These are phyloP conservation scores for Metschnikowia arizonensis DNA, from an alignment of 805 yeast species.

Conservation along the genomic window DNA sequence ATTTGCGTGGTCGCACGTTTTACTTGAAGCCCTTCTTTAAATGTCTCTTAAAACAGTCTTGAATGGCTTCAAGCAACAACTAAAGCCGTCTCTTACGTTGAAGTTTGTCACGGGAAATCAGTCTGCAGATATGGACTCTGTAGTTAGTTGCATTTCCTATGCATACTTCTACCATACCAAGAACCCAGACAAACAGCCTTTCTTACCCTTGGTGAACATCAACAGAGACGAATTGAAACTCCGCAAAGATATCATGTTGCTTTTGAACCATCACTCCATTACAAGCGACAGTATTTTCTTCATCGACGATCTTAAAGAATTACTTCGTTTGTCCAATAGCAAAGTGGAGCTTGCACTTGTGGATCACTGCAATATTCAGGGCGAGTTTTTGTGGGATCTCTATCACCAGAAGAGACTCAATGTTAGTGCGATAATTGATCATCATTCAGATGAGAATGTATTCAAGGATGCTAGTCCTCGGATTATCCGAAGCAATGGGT, in stretches of 20 bases:
- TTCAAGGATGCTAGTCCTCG: conserved; percentile 56
- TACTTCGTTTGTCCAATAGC: conserved; percentile 28
- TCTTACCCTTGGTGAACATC: conserved; percentile 76
- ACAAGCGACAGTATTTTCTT: conserved; percentile 51
- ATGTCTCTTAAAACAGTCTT: conserved; percentile 30
- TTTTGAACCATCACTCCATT: conserved; percentile 48
- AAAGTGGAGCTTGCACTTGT: conserved; percentile 44
- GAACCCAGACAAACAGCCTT: conserved; percentile 25
- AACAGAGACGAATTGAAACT: conserved; percentile 59
- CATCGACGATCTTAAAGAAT: conserved; percentile 59
- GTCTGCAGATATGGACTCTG: conserved; percentile 85
- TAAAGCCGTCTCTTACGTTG: conserved; percentile 17
- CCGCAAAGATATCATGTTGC: conserved; percentile 64
- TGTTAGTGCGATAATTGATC: conserved; percentile 72
- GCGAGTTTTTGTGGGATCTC: conserved; percentile 32
- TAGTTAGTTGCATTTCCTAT: conserved; percentile 68
- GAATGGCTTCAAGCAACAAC: conserved; percentile 17
- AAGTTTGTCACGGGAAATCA: conserved; percentile 73
- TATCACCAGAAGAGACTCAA: conserved; percentile 23
- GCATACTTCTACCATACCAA: conserved; percentile 51
- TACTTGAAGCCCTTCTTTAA: too few species aligned
- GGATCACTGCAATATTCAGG: conserved; percentile 75
- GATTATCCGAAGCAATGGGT: conserved; percentile 59
- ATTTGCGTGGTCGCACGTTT: too few species aligned
- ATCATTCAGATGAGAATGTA: conserved; percentile 69